phyloP scores from a whole-genome alignment of 768 basidiomycete species.

The Tubosaeta sp. region DNA sequence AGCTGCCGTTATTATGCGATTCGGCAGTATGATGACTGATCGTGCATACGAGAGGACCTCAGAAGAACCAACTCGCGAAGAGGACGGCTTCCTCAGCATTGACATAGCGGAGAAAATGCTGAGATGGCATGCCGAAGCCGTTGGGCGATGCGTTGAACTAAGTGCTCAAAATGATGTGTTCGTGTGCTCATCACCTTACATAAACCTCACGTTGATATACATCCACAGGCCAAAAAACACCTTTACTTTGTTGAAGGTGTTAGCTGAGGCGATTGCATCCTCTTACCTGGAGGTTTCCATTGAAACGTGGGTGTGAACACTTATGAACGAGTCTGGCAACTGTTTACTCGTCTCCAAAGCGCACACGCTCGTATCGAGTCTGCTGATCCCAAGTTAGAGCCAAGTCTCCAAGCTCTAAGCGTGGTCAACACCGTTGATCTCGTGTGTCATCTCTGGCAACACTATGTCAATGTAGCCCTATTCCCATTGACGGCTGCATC shows the following conservation, averaged over 20 bases:
- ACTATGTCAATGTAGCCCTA: conserved; percentile 87
- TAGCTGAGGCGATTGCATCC: conserved; percentile 81
- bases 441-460: conserved; percentile 95
- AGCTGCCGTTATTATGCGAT: conserved; percentile 84
- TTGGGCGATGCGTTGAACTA: conserved; percentile 91
- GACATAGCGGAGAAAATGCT: conserved; percentile 85
- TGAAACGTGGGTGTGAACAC: conserved; percentile 70
- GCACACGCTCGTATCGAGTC: conserved; percentile 67
- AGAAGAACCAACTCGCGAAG: conserved; percentile 73
- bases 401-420: conserved; percentile 62
- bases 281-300: conserved; percentile 89
- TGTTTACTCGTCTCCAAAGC: conserved; percentile 37
- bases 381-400: conserved; percentile 75
- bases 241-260: conserved; percentile 72
- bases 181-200: conserved; percentile 29
- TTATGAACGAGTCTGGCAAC: background rate
- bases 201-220: conserved; percentile 1
- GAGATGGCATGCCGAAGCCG: conserved; percentile 96
- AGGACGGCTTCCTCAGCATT: conserved; percentile 77
- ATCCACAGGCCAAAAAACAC: conserved; percentile 79
- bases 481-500: conserved; percentile 83
- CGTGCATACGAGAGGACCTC: conserved; percentile 44
- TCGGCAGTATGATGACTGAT: conserved; percentile 71
- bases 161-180: conserved; percentile 81
- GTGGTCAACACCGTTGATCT: conserved; percentile 75